Percentiles rank a stretch among this genome's conserved stretches.
These are phyloP conservation scores for Colletotrichum orchidophilum DNA, from an alignment of 2,329 filamentous ascomycete genomes.

Conservation along the genomic window DNA sequence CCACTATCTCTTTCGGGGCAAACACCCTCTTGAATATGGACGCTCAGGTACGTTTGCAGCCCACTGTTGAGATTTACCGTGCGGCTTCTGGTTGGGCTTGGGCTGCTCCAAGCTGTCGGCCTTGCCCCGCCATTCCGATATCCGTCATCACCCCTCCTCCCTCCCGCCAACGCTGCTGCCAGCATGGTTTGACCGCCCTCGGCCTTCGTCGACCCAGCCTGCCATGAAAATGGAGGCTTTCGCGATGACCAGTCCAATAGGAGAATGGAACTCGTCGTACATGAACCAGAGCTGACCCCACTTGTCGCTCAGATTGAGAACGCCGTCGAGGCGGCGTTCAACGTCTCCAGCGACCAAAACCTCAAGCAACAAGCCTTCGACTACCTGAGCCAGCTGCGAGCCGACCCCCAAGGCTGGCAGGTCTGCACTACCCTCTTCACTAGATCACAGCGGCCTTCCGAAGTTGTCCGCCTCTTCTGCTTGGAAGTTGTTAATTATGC, in stretches of 20 bases:
- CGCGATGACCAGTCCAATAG: not conserved
- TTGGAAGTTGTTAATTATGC: conserved; percentile 95
- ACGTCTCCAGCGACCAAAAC: conserved; percentile 77
- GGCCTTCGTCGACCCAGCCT: conserved; percentile 11
- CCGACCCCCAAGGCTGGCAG: conserved; percentile 89
- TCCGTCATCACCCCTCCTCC: conserved; percentile 36
- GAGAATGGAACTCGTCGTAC: not conserved
- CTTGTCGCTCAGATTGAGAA: conserved; percentile 79
- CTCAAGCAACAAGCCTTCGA: conserved; percentile 86
- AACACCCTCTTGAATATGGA: conserved; percentile 50
- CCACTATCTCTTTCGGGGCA: conserved; percentile 8
- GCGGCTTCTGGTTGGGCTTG: not conserved
- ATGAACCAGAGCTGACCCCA: not conserved
- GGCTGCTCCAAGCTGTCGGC: conserved; percentile 13
- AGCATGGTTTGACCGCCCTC: not conserved
- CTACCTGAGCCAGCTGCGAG: conserved; percentile 80
- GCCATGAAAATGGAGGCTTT: not conserved
- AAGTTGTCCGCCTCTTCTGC: conserved; percentile 87
- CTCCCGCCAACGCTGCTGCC: conserved; percentile 19
- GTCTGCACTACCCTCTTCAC: conserved; percentile 88
- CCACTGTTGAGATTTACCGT: conserved; percentile 24
- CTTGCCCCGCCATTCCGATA: conserved; percentile 41
- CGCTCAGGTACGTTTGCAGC: conserved; percentile 53
- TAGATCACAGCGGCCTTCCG: conserved; percentile 76
- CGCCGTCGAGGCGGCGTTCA: conserved; percentile 93